A percentile compares a stretch with the other conserved stretches of the same genome.
phyloP scores from a whole-genome alignment of 176 grass and related monocot species.

The Lolium perenne region DNA sequence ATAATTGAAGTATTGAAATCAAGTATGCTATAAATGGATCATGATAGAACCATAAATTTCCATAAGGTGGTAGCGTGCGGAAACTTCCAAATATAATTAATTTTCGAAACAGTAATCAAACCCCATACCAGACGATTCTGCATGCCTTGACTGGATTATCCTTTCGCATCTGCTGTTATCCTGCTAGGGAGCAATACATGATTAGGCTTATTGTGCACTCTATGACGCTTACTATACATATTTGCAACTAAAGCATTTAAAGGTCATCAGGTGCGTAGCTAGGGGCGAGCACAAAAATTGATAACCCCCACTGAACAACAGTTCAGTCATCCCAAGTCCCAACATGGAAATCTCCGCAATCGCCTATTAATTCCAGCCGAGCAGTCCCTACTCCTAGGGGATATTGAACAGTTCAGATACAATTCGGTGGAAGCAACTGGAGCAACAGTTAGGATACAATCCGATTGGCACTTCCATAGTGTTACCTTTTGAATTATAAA shows the following conservation, averaged over 20 bases:
- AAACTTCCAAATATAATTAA: constrained; percentile 17
- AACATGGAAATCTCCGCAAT: not conserved
- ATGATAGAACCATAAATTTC: constrained; percentile 10
- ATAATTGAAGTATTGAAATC: constrained; percentile 18
- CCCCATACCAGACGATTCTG: constrained; percentile 69
- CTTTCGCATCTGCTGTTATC: constrained; percentile 37
- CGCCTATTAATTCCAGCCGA: not conserved
- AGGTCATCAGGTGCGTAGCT: not conserved
- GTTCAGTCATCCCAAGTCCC: not conserved
- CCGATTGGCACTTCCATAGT: not conserved
- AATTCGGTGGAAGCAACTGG: not conserved
- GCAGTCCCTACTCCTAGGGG: not conserved
- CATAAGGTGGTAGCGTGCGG: not conserved
- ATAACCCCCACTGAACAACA: not conserved
- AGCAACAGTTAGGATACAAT: not conserved
- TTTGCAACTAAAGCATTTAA: constrained; percentile 16
- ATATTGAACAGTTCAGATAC: constrained; percentile 3
- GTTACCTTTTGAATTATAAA: not conserved
- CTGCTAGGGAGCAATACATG: constrained; percentile 51
- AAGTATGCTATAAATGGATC: not conserved
- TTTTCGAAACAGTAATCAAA: constrained; percentile 35
- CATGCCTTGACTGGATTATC: constrained; percentile 53
- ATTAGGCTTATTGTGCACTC: constrained; percentile 3
- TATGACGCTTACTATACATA: constrained; percentile 5
- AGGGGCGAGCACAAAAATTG: not conserved